Conservation (phyloP, 441 rosid genomes). For the Populus trichocarpa region DNA sequence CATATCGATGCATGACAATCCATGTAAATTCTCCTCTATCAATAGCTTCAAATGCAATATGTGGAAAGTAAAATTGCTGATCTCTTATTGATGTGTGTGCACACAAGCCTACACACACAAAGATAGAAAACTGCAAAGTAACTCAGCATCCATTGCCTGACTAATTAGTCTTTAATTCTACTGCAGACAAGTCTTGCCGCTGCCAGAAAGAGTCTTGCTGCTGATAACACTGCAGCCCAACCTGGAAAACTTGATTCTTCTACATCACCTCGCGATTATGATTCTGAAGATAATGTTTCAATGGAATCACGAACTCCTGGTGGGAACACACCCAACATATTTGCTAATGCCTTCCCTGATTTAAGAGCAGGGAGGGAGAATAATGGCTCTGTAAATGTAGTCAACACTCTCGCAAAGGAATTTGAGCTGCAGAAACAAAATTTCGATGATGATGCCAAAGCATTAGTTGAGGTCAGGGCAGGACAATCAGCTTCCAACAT, state of each 20-base stretch:
- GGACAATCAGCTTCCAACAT: slow-evolving; percentile 30
- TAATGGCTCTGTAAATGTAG: slow-evolving; percentile 51
- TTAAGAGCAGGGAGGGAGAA: slow-evolving; percentile 46
- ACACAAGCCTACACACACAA: neutral
- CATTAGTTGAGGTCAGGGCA: slow-evolving; percentile 47
- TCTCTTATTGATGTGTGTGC: neutral
- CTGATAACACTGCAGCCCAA: slow-evolving; percentile 46
- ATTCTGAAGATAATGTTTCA: slow-evolving; percentile 67
- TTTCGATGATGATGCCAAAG: slow-evolving; percentile 65
- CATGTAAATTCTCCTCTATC: neutral
- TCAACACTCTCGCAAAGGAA: slow-evolving; percentile 62
- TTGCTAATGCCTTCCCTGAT: slow-evolving; percentile 37
- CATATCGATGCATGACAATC: neutral
- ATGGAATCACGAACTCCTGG: slow-evolving; percentile 63
- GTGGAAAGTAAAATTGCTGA: neutral
- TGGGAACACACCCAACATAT: slow-evolving; percentile 50
- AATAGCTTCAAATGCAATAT: neutral
- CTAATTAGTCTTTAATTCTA: slow-evolving; percentile 9
- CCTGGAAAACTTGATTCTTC: slow-evolving; percentile 51
- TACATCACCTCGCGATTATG: slow-evolving; percentile 56
- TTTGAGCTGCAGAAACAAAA: slow-evolving; percentile 65
- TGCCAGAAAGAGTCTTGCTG: slow-evolving; percentile 66
- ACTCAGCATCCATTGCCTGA: neutral
- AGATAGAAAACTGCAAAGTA: neutral
- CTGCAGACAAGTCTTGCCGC: slow-evolving; percentile 78